These are phyloP conservation scores for Apodospora peruviana DNA, from an alignment of 495 filamentous ascomycete genomes.

Conservation along the genomic window DNA sequence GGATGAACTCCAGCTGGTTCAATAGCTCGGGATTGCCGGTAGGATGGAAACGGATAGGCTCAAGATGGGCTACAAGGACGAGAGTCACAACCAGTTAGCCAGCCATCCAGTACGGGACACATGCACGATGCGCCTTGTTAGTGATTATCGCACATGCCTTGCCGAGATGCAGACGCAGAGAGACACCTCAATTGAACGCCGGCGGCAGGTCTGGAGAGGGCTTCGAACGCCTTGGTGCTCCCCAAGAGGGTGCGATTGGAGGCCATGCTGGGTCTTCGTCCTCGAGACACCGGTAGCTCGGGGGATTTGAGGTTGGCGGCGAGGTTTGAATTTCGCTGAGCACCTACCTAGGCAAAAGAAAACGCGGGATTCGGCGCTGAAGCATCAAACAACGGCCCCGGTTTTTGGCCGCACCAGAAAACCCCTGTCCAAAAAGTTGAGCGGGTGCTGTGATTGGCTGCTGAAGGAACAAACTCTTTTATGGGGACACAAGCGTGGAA, in stretches of 20 bases:
- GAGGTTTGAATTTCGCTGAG: no score
- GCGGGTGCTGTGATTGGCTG: conserved; percentile 3
- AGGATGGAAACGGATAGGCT: conserved; percentile 22
- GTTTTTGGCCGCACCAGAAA: background rate
- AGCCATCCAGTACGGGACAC: no score
- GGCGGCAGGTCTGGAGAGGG: conserved; percentile 1
- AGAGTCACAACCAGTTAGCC: background rate
- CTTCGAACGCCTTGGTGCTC: conserved; percentile 10
- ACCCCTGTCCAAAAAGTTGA: background rate
- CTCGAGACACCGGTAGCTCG: background rate
- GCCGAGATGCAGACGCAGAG: conserved; percentile 13
- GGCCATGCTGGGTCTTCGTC: conserved; percentile 9
- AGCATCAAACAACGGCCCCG: no score
- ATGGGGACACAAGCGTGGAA: background rate
- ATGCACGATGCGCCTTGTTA: background rate
- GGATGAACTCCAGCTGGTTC: conserved; percentile 45
- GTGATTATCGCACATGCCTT: conserved; percentile 11
- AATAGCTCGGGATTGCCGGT: conserved; percentile 32
- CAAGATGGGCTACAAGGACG: background rate
- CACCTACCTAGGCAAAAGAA: no score
- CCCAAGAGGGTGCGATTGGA: conserved; percentile 15
- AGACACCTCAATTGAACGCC: conserved; percentile 13
- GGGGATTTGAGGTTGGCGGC: no score
- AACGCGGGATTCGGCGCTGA: no score
- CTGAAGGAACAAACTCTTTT: background rate